Evolutionary conservation across 2,329 filamentous ascomycete genomes (phyloP).

Genomic region (Shiraia bambusicola): DNA sequence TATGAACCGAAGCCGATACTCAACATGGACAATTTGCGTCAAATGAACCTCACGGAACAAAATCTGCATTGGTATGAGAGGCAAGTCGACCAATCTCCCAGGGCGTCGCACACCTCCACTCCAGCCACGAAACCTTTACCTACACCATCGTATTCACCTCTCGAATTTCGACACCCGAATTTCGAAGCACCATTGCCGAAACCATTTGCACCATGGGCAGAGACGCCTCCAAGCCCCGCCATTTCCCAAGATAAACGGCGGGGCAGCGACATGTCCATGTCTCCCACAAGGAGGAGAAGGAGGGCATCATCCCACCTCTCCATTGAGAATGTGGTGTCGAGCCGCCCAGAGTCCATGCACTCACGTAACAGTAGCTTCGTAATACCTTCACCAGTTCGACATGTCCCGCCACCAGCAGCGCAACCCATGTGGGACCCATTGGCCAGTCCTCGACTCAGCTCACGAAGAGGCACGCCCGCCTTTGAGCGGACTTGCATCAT

Average conservation of each 20-base stretch:
- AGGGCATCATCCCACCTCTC: conserved; percentile 8
- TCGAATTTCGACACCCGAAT: conserved; percentile 13
- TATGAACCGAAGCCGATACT: conserved; percentile 14
- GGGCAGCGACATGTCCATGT: conserved; percentile 16
- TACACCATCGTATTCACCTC: conserved; percentile 25
- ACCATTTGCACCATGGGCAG: conserved; percentile 28
- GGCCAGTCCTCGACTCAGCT: conserved; percentile 10
- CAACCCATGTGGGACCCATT: conserved; percentile 2
- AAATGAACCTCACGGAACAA: conserved; percentile 18
- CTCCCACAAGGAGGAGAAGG: conserved; percentile 8
- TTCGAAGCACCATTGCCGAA: conserved; percentile 18
- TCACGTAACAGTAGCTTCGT: conserved; percentile 19
- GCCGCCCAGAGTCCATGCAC: conserved; percentile 19
- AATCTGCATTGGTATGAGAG: conserved; percentile 13
- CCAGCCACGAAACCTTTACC: conserved; percentile 19
- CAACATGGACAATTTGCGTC: conserved; percentile 12
- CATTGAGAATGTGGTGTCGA: conserved; percentile 10
- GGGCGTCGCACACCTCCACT: conserved; percentile 8
- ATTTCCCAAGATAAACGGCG: conserved; percentile 13
- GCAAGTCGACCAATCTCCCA: conserved; percentile 6
- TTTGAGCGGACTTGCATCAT: conserved; percentile 28
- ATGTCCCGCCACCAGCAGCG: conserved; percentile 7
- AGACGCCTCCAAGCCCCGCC: conserved; percentile 22
- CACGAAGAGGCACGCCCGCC: conserved; percentile 20
- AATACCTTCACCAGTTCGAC: conserved; percentile 14